Evolutionary conservation across 306 rosid species (phyloP).

Genomic region (Fragaria ananassa): DNA sequence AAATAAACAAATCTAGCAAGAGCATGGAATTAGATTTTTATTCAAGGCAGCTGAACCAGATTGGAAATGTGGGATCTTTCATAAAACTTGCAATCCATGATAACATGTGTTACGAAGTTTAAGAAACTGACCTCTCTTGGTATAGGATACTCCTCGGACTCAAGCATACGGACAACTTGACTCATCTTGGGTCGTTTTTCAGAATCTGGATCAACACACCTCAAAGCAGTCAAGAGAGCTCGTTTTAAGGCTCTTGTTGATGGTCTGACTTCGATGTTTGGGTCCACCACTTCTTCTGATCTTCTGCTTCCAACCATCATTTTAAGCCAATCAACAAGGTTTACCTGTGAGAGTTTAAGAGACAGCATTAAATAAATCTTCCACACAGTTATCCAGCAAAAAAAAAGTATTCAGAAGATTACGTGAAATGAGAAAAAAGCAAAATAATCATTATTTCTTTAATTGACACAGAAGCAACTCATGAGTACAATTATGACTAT

Average conservation of each 20-base stretch:
- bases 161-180: constrained; percentile 92
- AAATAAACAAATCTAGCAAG: not conserved
- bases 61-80: not conserved
- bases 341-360: constrained; percentile 50
- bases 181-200: constrained; percentile 93
- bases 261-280: constrained; percentile 73
- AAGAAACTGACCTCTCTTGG: constrained; percentile 69
- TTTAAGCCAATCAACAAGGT: constrained; percentile 89
- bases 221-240: constrained; percentile 78
- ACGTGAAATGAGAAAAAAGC: not conserved
- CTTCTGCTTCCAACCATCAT: constrained; percentile 91
- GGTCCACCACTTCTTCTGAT: constrained; percentile 91
- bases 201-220: constrained; percentile 93
- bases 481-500: not conserved
- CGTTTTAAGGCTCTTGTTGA: constrained; percentile 82
- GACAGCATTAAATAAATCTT: constrained; percentile 13
- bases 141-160: constrained; percentile 83
- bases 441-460: not conserved
- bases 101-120: not conserved
- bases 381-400: constrained; percentile 3
- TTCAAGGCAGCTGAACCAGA: not conserved
- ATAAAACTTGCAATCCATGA: not conserved
- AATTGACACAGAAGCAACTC: not conserved
- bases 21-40: not conserved
- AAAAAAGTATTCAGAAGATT: not conserved